Conservation (phyloP, 768 basidiomycete species). For the Exidia glandulosa region DNA sequence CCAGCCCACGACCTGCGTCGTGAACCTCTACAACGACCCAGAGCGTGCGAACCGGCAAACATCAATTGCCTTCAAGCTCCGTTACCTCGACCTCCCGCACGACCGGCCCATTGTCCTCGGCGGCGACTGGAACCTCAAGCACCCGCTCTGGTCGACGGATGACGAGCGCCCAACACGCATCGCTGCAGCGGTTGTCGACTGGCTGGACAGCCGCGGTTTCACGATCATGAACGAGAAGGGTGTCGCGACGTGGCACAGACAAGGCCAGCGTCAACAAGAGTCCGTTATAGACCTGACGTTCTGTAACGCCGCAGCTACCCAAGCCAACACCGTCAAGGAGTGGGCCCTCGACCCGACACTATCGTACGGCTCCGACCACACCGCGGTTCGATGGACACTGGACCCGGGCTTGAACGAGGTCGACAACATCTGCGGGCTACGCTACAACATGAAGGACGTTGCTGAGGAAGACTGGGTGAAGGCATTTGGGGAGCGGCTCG, state of each 20-base stretch:
- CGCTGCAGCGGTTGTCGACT: not conserved
- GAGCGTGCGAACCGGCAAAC: not conserved
- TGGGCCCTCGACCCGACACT: not conserved
- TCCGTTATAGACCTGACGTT: not conserved
- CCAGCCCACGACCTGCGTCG: slow-evolving; percentile 8
- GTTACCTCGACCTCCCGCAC: not conserved
- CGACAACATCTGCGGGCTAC: not conserved
- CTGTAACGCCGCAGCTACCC: not conserved
- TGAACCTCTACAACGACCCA: slow-evolving; percentile 18
- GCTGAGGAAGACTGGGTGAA: not conserved
- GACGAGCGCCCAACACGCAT: slow-evolving; percentile 15
- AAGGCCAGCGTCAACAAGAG: not conserved
- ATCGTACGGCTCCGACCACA: slow-evolving; percentile 4
- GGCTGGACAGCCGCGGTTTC: not conserved
- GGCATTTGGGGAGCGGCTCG: not conserved
- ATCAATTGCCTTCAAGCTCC: not conserved
- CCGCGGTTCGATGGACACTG: not conserved
- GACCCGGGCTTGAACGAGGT: not conserved
- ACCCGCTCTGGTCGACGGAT: slow-evolving; percentile 1
- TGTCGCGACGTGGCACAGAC: not conserved
- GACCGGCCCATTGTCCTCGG: slow-evolving; percentile 12
- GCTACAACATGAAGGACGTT: slow-evolving; percentile 4
- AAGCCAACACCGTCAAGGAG: not conserved
- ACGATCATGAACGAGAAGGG: not conserved
- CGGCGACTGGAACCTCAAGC: slow-evolving; percentile 19